A percentile compares a stretch with the other conserved stretches of the same genome.
These are phyloP conservation scores for Candida glucosophila DNA, from an alignment of 1,139 yeast species.

Conservation along the genomic window DNA sequence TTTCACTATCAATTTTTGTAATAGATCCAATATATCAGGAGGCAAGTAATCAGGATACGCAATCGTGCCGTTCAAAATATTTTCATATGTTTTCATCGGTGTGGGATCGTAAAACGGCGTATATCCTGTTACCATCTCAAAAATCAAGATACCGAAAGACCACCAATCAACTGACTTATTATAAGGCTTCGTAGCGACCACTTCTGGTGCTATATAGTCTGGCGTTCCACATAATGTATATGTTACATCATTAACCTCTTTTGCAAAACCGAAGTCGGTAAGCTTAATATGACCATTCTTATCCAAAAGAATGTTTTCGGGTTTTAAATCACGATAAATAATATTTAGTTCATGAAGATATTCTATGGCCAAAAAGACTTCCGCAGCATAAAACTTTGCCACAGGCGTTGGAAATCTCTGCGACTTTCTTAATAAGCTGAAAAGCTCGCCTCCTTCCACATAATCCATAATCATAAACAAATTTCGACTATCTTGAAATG, in stretches of 20 bases:
- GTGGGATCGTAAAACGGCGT: slow-evolving; percentile 96
- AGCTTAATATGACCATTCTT: slow-evolving; percentile 89
- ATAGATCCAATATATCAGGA: slow-evolving; percentile 75
- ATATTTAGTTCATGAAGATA: slow-evolving; percentile 85
- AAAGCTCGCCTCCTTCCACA: slow-evolving; percentile 94
- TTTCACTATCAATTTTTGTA: slow-evolving; percentile 73
- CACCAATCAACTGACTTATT: slow-evolving; percentile 98
- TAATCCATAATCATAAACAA: slow-evolving; percentile 96
- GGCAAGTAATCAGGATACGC: slow-evolving; percentile 82
- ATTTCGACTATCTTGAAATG: slow-evolving; percentile 82
- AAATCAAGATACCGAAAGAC: slow-evolving; percentile 89
- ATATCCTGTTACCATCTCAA: slow-evolving; percentile 96
- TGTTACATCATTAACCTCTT: slow-evolving; percentile 88
- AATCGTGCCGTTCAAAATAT: slow-evolving; percentile 77
- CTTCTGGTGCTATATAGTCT: slow-evolving; percentile 96
- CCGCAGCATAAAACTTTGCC: slow-evolving; percentile 95
- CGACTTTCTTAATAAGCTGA: slow-evolving; percentile 77
- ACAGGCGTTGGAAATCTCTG: slow-evolving; percentile 95
- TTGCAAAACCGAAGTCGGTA: slow-evolving; percentile 95
- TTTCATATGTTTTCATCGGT: slow-evolving; percentile 95
- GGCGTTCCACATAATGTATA: slow-evolving; percentile 97
- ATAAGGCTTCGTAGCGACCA: slow-evolving; percentile 91
- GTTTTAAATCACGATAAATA: slow-evolving; percentile 90
- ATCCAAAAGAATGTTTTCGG: slow-evolving; percentile 88
- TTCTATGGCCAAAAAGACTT: slow-evolving; percentile 85